These are phyloP conservation scores for Xylaria nigripes DNA, from an alignment of 495 filamentous ascomycete genomes.

Conservation along the genomic window DNA sequence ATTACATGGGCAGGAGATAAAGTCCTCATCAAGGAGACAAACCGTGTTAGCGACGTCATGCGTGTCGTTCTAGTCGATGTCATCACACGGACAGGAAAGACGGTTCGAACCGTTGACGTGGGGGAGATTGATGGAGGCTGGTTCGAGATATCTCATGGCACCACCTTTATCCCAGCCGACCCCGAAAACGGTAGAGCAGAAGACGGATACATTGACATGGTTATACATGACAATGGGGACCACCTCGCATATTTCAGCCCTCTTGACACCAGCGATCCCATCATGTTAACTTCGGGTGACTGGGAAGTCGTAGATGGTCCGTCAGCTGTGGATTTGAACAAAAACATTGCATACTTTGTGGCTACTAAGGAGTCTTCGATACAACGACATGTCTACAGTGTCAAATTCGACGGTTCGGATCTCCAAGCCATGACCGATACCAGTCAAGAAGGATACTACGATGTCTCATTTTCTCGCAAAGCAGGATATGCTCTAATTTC, in stretches of 20 bases:
- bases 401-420: conserved; percentile 68
- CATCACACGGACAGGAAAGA: conserved; percentile 60
- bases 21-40: conserved; percentile 82
- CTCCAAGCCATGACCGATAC: conserved; percentile 66
- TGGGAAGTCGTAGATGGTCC: conserved; percentile 93
- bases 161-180: conserved; percentile 79
- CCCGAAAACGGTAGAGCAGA: conserved; percentile 63
- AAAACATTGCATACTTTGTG: conserved; percentile 83
- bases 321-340: conserved; percentile 74
- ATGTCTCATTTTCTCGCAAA: conserved; percentile 74
- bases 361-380: conserved; percentile 80
- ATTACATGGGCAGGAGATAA: conserved; percentile 83
- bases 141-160: conserved; percentile 90
- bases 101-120: conserved; percentile 71
- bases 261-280: conserved; percentile 67
- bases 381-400: conserved; percentile 83
- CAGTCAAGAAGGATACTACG: conserved; percentile 72
- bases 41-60: conserved; percentile 84
- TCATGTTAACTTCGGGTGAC: conserved; percentile 76
- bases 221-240: conserved; percentile 80
- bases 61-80: conserved; percentile 83
- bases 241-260: conserved; percentile 95
- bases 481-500: conserved; percentile 73
- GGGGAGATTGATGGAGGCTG: conserved; percentile 82
- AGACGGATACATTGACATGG: conserved; percentile 88